A percentile compares a stretch with the other conserved stretches of the same genome.
Evolutionary conservation across 345 rosid species (phyloP).

Genomic region (Tarenaya hassleriana): DNA sequence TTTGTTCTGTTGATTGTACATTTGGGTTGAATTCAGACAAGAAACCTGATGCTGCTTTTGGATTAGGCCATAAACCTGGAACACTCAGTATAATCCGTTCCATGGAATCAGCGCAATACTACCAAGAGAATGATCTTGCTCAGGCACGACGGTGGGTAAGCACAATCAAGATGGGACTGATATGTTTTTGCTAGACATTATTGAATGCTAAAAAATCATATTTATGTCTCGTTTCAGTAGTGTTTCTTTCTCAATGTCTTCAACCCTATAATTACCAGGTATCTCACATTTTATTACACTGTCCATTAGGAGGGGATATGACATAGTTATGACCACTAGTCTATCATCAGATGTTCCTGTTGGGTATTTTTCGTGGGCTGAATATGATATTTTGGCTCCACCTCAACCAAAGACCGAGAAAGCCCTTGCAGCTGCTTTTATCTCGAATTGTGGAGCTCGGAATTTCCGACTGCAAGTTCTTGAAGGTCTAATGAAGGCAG

Average conservation of each 20-base stretch:
- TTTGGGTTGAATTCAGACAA: slow-evolving; percentile 41
- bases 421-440: slow-evolving; percentile 92
- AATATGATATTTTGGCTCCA: slow-evolving; percentile 93
- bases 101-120: slow-evolving; percentile 90
- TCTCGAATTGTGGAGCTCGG: slow-evolving; percentile 87
- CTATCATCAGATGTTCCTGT: slow-evolving; percentile 99
- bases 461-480: slow-evolving; percentile 91
- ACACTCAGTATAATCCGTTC: slow-evolving; percentile 57
- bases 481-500: slow-evolving; percentile 55
- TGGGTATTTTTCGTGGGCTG: slow-evolving; percentile 99
- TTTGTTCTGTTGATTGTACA: slow-evolving; percentile 62
- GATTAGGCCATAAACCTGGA: slow-evolving; percentile 35
- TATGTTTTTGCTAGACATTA: slow-evolving; percentile 16
- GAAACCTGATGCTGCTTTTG: slow-evolving; percentile 69
- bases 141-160: slow-evolving; percentile 99
- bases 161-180: too few relatives aligned
- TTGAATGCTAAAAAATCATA: too few relatives aligned
- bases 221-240: background rate
- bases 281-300: background rate
- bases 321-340: slow-evolving; percentile 88
- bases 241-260: background rate
- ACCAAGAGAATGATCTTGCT: slow-evolving; percentile 57
- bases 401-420: slow-evolving; percentile 73
- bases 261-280: background rate
- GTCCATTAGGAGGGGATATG: slow-evolving; percentile 57